phyloP scores from a whole-genome alignment of 2,329 filamentous ascomycete genomes.

The Zymoseptoria pseudotritici region DNA sequence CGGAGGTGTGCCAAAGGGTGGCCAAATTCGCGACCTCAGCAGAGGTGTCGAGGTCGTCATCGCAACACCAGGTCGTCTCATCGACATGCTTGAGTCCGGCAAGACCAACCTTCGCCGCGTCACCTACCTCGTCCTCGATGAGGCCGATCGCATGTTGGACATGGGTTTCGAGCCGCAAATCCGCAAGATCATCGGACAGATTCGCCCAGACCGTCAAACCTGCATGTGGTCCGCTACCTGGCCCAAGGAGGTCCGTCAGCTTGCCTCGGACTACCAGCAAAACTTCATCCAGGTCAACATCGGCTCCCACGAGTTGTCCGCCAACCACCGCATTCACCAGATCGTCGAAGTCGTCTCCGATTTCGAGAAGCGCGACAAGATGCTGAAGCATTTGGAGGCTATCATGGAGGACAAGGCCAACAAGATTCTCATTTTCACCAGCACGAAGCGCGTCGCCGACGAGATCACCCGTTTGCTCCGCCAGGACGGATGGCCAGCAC shows the following conservation, averaged over 20 bases:
- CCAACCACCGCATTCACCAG: conserved; percentile 97
- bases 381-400: conserved; percentile 96
- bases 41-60: conserved; percentile 98
- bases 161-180: conserved; percentile 99
- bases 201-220: conserved; percentile 95
- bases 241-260: conserved; percentile 94
- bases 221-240: conserved; percentile 99
- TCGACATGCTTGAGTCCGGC: conserved; percentile 96
- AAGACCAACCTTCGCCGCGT: conserved; percentile 97
- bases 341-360: conserved; percentile 94
- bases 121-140: conserved; percentile 95
- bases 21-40: conserved; percentile 89
- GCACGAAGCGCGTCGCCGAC: conserved; percentile 83
- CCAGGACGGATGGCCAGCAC: conserved; percentile 94
- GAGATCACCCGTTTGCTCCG: conserved; percentile 96
- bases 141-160: conserved; percentile 98
- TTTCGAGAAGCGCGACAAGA: conserved; percentile 93
- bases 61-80: conserved; percentile 92
- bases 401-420: conserved; percentile 95
- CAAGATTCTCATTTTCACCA: conserved; percentile 91
- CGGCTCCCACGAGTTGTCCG: conserved; percentile 88
- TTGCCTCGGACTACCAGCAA: conserved; percentile 82
- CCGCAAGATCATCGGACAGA: conserved; percentile 96
- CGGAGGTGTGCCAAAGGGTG: conserved; percentile 95
- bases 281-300: conserved; percentile 99